These are phyloP conservation scores for Spatholobus suberectus DNA, from an alignment of 306 rosid genomes.

Conservation along the genomic window DNA sequence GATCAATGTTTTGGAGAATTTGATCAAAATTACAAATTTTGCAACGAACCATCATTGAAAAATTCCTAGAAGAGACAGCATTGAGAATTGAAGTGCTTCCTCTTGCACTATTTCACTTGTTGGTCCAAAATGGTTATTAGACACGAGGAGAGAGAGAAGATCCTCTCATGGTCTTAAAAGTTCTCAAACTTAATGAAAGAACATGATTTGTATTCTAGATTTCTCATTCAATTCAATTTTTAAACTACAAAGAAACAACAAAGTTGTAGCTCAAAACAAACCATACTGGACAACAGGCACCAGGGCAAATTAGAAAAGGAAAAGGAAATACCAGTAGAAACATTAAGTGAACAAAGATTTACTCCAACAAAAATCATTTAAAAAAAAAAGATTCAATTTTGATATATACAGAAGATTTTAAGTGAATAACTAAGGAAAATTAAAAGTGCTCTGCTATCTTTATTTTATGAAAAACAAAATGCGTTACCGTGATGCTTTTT, in stretches of 20 bases:
- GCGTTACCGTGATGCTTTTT: slow-evolving; percentile 82
- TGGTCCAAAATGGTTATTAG: background rate
- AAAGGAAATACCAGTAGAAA: background rate
- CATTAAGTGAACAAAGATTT: background rate
- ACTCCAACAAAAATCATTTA: background rate
- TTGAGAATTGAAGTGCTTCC: background rate
- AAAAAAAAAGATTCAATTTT: background rate
- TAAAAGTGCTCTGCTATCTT: background rate
- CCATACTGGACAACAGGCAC: background rate
- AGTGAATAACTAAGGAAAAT: background rate
- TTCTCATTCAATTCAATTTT: background rate
- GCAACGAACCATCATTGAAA: background rate
- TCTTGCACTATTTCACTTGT: background rate
- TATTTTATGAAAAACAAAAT: background rate
- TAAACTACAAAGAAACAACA: background rate
- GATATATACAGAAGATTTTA: slow-evolving; percentile 17
- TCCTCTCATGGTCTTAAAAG: background rate
- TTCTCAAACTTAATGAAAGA: background rate
- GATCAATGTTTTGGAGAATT: background rate
- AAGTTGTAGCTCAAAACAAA: background rate
- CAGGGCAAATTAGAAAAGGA: background rate
- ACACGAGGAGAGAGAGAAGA: background rate
- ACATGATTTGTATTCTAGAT: background rate
- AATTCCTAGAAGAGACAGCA: background rate
- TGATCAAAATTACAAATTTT: background rate